Percentiles rank a stretch among this genome's conserved stretches.
These are phyloP conservation scores for Lotus japonicus DNA, from an alignment of 306 rosid species.

Conservation along the genomic window DNA sequence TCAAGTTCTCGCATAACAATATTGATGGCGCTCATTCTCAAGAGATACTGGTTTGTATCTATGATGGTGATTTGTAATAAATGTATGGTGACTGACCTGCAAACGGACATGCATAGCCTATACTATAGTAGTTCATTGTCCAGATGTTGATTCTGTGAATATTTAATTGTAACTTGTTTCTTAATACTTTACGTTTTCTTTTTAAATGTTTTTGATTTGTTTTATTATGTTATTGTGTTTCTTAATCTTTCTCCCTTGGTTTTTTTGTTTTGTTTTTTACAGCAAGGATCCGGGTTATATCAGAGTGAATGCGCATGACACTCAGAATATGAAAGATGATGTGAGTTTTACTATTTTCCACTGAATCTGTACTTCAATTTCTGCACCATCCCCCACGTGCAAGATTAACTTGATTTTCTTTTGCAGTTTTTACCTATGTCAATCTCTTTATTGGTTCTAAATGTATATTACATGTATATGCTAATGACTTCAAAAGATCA, in stretches of 20 bases:
- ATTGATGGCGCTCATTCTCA: neutral
- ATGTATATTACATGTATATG: neutral
- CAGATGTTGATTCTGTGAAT: neutral
- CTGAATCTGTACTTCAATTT: neutral
- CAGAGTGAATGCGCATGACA: constrained; percentile 53
- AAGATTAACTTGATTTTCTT: neutral
- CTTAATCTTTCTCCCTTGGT: neutral
- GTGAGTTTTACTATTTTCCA: constrained; percentile 36
- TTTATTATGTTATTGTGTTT: neutral
- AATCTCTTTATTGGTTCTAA: neutral
- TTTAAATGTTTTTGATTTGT: neutral
- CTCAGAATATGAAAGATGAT: constrained; percentile 77
- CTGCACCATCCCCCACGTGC: neutral
- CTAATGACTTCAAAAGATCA: constrained; percentile 9
- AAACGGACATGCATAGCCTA: neutral
- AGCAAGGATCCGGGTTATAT: constrained; percentile 99
- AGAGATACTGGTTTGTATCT: neutral
- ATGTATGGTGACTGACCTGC: neutral
- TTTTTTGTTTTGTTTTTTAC: constrained; percentile 26
- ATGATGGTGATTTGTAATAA: neutral
- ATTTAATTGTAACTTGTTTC: constrained; percentile 8
- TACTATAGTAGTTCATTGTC: neutral
- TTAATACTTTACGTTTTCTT: neutral
- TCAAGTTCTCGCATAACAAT: constrained; percentile 2
- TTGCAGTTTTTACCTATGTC: neutral